phyloP scores from a whole-genome alignment of 1,284 basidiomycete genomes.

The Volvariella surrecta region DNA sequence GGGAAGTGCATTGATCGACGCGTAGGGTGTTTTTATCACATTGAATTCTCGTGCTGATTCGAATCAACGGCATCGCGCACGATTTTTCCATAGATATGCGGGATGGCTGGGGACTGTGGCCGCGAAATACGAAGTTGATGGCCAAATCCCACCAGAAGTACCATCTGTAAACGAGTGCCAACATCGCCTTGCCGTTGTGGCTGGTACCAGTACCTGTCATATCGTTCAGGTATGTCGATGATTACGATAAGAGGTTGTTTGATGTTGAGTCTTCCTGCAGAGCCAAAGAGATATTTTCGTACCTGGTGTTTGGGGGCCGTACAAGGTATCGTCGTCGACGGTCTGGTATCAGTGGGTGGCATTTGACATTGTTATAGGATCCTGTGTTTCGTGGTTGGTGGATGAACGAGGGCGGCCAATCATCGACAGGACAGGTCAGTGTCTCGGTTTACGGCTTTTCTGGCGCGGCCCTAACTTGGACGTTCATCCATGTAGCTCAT shows the following conservation, averaged over 20 bases:
- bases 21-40: slow-evolving; percentile 41
- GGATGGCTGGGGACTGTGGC: slow-evolving; percentile 99
- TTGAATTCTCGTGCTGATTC: background rate
- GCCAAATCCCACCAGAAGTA: slow-evolving; percentile 35
- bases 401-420: slow-evolving; percentile 99
- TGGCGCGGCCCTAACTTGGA: slow-evolving; percentile 1
- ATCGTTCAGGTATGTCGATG: slow-evolving; percentile 67
- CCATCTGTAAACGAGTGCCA: slow-evolving; percentile 68
- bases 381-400: slow-evolving; percentile 90
- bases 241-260: background rate
- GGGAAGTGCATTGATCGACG: slow-evolving; percentile 93
- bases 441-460: slow-evolving; percentile 6
- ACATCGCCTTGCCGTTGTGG: slow-evolving; percentile 85
- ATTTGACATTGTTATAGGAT: slow-evolving; percentile 34
- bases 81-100: slow-evolving; percentile 46
- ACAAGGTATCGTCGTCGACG: slow-evolving; percentile 46
- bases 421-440: slow-evolving; percentile 87
- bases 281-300: slow-evolving; percentile 82
- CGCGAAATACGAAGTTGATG: slow-evolving; percentile 59
- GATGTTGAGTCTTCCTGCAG: slow-evolving; percentile 12
- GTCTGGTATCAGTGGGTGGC: slow-evolving; percentile 1
- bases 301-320: slow-evolving; percentile 94
- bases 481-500: slow-evolving; percentile 50
- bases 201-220: slow-evolving; percentile 95
- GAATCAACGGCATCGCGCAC: too few relatives aligned